phyloP scores from a whole-genome alignment of 2,329 filamentous ascomycete genomes.

The Pestalotiopsis sp. region DNA sequence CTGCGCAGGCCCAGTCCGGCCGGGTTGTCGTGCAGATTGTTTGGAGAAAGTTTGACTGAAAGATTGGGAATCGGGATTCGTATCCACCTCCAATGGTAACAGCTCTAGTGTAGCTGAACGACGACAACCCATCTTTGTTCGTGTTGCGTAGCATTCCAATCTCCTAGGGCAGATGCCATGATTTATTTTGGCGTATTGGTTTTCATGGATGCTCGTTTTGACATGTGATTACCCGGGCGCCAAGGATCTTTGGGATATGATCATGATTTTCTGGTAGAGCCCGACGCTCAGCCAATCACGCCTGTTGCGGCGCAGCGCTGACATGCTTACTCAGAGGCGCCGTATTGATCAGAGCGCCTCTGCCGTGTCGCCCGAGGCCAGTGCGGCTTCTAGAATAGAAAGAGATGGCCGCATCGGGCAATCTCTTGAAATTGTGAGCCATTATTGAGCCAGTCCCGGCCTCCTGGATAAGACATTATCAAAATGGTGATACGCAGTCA shows the following conservation, averaged over 20 bases:
- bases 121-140: not conserved
- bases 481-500: not conserved
- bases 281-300: not conserved
- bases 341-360: not conserved
- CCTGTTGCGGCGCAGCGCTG: not conserved
- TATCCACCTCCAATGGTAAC: not conserved
- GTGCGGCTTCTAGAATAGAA: not conserved
- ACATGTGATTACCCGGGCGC: not conserved
- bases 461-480: not conserved
- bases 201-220: not conserved
- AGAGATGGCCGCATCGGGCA: not conserved
- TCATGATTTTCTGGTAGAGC: not conserved
- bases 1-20: not conserved
- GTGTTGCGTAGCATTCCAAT: not conserved
- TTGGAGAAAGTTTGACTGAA: not conserved
- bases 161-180: not conserved
- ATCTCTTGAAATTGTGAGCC: not conserved
- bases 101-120: not conserved
- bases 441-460: not conserved
- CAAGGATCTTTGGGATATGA: not conserved
- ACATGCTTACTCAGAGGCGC: not conserved
- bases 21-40: not conserved
- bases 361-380: not conserved
- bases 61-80: not conserved
- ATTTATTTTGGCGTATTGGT: not conserved